These are phyloP conservation scores for Sporothrix globosa DNA, from an alignment of 2,329 filamentous ascomycete genomes.

Conservation along the genomic window DNA sequence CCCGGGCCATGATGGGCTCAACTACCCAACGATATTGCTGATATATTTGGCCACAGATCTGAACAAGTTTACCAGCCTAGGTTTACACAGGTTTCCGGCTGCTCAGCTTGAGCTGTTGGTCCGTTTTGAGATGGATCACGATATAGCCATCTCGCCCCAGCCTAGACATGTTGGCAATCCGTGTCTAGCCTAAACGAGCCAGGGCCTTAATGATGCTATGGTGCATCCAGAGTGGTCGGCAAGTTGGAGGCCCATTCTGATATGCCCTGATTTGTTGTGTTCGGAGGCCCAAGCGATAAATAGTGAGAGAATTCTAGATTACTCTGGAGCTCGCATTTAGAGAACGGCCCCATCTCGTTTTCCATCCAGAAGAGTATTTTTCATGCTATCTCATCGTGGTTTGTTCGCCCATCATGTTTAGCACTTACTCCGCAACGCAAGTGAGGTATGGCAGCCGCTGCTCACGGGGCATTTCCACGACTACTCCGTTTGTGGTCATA, in stretches of 20 bases:
- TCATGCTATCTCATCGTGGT: no score
- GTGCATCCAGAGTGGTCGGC: neutral
- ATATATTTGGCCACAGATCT: neutral
- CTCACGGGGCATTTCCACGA: neutral
- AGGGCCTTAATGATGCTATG: neutral
- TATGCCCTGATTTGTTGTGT: neutral
- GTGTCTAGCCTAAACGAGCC: neutral
- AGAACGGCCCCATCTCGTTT: neutral
- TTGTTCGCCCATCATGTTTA: no score
- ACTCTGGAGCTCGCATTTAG: neutral
- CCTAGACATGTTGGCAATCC: neutral
- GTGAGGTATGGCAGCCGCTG: neutral
- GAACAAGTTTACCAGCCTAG: neutral
- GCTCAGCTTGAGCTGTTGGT: neutral
- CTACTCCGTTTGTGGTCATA: neutral
- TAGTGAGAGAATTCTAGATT: neutral
- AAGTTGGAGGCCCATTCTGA: neutral
- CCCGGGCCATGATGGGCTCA: no score
- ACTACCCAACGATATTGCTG: neutral
- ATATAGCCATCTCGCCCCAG: neutral
- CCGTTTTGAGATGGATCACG: neutral
- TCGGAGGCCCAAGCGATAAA: neutral
- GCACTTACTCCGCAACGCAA: neutral
- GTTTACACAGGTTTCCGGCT: neutral
- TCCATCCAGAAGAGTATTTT: no score